Conservation (phyloP, 768 basidiomycete species). For the Hemileccinum impolitum region DNA sequence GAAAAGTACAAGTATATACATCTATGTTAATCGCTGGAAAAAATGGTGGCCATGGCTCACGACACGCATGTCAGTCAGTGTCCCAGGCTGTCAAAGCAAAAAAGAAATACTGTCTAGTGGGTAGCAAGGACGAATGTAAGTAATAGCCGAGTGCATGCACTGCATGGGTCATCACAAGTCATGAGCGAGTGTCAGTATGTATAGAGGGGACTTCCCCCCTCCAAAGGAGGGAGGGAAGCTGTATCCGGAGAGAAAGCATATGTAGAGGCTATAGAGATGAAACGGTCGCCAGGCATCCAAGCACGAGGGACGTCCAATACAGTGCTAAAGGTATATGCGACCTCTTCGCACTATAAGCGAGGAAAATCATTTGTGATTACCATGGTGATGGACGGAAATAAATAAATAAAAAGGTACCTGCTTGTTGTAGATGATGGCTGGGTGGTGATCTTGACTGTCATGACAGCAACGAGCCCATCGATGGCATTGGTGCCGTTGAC, state of each 20-base stretch:
- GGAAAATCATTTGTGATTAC: neutral
- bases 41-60: too few relatives aligned
- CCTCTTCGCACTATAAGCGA: constrained; percentile 11
- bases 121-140: neutral
- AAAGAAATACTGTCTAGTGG: neutral
- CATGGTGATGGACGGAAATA: neutral
- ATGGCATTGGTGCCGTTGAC: constrained; percentile 54
- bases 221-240: neutral
- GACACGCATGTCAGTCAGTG: neutral
- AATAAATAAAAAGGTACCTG: constrained; percentile 18
- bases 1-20: too few relatives aligned
- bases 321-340: constrained; percentile 6
- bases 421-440: constrained; percentile 25
- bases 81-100: neutral
- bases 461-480: constrained; percentile 80
- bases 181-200: neutral
- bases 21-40: too few relatives aligned
- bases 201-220: neutral
- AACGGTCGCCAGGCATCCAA: constrained; percentile 8
- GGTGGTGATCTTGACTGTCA: constrained; percentile 64
- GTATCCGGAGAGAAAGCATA: neutral
- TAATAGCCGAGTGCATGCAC: neutral
- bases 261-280: constrained; percentile 11
- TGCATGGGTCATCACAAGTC: neutral
- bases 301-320: constrained; percentile 14